Conservation (phyloP, 2,329 filamentous ascomycete genomes). For the Karstenula rhodostoma region DNA sequence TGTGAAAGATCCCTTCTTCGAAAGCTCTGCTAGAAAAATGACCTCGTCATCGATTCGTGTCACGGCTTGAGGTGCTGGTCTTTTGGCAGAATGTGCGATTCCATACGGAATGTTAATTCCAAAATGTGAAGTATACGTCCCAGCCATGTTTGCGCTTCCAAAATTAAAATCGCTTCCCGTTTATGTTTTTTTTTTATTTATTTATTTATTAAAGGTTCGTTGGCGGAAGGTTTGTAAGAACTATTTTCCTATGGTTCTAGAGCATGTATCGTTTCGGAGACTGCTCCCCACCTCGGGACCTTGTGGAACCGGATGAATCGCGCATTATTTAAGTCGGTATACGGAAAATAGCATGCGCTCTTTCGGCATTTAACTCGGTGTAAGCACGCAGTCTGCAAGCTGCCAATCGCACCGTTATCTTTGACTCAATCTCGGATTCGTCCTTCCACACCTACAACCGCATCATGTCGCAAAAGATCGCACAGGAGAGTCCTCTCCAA, state of each 20-base stretch:
- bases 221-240: not conserved
- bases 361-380: not conserved
- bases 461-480: conserved; percentile 20
- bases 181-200: no score
- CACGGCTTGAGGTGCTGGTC: conserved; percentile 52
- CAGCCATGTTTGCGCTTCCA: conserved; percentile 21
- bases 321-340: not conserved
- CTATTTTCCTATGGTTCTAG: not conserved
- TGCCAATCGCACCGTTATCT: not conserved
- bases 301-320: not conserved
- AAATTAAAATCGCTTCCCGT: not conserved
- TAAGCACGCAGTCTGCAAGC: not conserved
- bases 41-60: conserved; percentile 62
- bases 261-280: not conserved
- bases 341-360: not conserved
- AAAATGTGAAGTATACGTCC: conserved; percentile 38
- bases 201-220: not conserved
- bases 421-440: not conserved
- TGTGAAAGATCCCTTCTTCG: conserved; percentile 39
- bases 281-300: conserved; percentile 16
- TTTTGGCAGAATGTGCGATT: conserved; percentile 34
- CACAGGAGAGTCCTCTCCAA: conserved; percentile 33
- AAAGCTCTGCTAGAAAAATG: conserved; percentile 60
- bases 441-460: not conserved
- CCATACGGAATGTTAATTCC: conserved; percentile 42